Evolutionary conservation across 2,329 filamentous ascomycete genomes (phyloP), one percentile per base, ranked within the genome.

Genomic region (Sporothrix humicola): DNA sequence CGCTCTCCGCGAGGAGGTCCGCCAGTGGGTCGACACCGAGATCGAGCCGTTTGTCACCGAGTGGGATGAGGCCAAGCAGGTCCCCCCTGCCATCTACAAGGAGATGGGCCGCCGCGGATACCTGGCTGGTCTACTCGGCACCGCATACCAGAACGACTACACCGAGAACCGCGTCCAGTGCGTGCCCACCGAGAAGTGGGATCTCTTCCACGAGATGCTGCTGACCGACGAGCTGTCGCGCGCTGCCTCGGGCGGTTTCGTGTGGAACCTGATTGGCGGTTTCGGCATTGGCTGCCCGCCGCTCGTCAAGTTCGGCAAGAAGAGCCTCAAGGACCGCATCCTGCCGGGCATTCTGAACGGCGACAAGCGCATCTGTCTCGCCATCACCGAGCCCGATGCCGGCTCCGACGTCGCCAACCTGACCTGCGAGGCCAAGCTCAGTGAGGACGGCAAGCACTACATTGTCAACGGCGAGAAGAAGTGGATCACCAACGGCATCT

Each of bases 391-490:
- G 84, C 96, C 92, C 75, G 95, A 98, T 84, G 96, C 95, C 13
- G 96, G 96, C 61, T 94, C 91, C 77, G 96, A 99, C 81, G 96
- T 99, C 10, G 96, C 96, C 74, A 98, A 97, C 84, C 82, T 99
- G 77, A 96, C 91, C 15, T 98, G 95, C 82, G 95, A 98, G 86
- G 96, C 96, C 37, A 97, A 97, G 87, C 88, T 98, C 73, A 93
- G 89, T 76, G 93, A 96, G 78, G 96, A 99, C 79, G 96, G 96
- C 80, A 98, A 98, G 87, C 94, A 98, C 85, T 99, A 97, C 84
- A 98, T 98, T 78, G 96, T 99, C 84, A 99, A 98, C 80, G 96
- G 96, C 72, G 95, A 98, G 89, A 98, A 99, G 92, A 99, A 99
- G 86, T 98, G 96, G 95, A 98, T 98, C 83, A 98, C 95, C 79